Percentiles rank a stretch among this genome's conserved stretches.
Conservation (phyloP, 2,329 filamentous ascomycete species). For the Ascochyta fabae region DNA sequence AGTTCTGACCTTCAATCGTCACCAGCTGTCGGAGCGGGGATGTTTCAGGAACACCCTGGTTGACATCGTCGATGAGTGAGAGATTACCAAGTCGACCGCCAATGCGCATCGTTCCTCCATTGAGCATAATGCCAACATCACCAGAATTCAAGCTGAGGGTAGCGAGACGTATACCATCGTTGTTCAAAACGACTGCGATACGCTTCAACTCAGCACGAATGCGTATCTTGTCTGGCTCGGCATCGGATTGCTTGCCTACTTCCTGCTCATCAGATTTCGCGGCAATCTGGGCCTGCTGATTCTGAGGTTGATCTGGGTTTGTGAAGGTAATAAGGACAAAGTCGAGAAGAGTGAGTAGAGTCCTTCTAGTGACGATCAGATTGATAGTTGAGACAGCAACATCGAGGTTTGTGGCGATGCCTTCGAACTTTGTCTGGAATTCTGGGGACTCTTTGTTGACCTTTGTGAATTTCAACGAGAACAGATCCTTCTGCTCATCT, state of each 20-base stretch:
- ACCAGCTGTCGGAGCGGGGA: constrained; percentile 86
- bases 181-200: constrained; percentile 93
- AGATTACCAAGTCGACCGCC: constrained; percentile 86
- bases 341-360: constrained; percentile 87
- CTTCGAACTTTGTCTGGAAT: constrained; percentile 89
- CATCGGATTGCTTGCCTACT: constrained; percentile 46
- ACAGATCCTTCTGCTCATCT: constrained; percentile 78
- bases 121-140: constrained; percentile 86
- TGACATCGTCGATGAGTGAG: constrained; percentile 90
- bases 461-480: constrained; percentile 86
- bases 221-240: constrained; percentile 76
- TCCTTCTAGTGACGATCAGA: constrained; percentile 89
- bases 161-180: constrained; percentile 92
- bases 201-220: constrained; percentile 94
- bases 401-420: constrained; percentile 91
- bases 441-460: constrained; percentile 92
- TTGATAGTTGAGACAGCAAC: constrained; percentile 95
- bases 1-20: constrained; percentile 91
- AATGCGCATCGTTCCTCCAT: constrained; percentile 85
- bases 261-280: constrained; percentile 44
- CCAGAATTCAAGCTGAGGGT: constrained; percentile 92
- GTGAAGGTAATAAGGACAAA: constrained; percentile 95
- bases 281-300: constrained; percentile 41
- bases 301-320: constrained; percentile 59
- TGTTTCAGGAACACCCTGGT: constrained; percentile 81